Base-by-base conservation (phyloP, 1,284 basidiomycete species). In the Cryptococcus jaspeensis region DNA sequence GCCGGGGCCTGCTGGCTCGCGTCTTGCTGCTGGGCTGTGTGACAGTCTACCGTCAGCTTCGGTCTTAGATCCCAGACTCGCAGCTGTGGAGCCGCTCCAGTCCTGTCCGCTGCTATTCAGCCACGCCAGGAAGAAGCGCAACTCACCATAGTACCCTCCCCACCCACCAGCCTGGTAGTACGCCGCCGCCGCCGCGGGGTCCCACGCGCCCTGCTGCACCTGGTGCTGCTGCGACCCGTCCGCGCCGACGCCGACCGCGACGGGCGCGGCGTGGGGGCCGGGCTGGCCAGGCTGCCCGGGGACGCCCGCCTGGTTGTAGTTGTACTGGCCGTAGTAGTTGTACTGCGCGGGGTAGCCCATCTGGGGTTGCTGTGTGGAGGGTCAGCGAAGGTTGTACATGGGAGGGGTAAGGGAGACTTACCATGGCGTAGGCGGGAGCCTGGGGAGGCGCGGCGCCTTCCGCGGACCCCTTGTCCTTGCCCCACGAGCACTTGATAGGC, bases 401-500 rank as follows among this genome's bases (percentile, higher is more conserved):
- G n/a, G 28, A 23, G 50, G 18, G n/a, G 44, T 22, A 3, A 36
- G 37, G 16, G 18, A 50, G 28, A 62, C 61, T 59, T 52, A 63
- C 61, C 59, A 65, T 60, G 35, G 60, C 60, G n/a, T 47, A 47
- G 53, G 52, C 52, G 47, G 58, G 54, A 38, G 60, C 52, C 22
- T 43, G 46, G 23, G 49, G 32, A 38, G 20, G 53, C 25, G 53
- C 57, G 8, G 56, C 61, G 48, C 55, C 64, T 23, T 53, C 64
- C 16, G 60, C 60, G 11, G 65, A 59, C 35, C 61, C 54, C 56
- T 91, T 84, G 74, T 97, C 94, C 79, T 97, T 98, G 61, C 95
- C 95, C 95, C 95, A 99, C 65, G 91, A 92, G 78, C 92, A 95
- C 78, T 96, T 95, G 81, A 98, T 89, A 13, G 92, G 92, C 43